A percentile compares a stretch with the other conserved stretches of the same genome.
phyloP scores from a whole-genome alignment of 75 land plant species.

The Pinus taeda region DNA sequence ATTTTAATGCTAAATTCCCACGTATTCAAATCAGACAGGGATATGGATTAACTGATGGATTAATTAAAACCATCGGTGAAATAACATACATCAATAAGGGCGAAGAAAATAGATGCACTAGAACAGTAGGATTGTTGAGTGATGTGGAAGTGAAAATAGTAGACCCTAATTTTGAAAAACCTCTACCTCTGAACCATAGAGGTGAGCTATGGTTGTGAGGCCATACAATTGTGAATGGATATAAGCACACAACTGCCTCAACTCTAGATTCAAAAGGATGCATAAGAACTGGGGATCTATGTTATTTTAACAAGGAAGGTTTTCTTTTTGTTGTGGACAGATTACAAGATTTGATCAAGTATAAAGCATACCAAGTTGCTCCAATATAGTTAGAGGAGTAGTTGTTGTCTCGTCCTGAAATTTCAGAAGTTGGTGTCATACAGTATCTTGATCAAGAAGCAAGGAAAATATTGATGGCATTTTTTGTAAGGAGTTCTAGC shows the following conservation, averaged over 20 bases:
- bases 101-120: conserved; percentile 64
- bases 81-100: conserved; percentile 60
- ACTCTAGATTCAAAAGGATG: conserved; percentile 72
- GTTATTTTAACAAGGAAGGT: conserved; percentile 77
- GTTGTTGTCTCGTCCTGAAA: conserved; percentile 42
- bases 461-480: conserved; percentile 66
- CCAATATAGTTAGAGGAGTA: conserved; percentile 58
- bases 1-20: conserved; percentile 57
- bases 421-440: conserved; percentile 52
- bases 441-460: conserved; percentile 72
- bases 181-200: conserved; percentile 45
- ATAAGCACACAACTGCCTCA: conserved; percentile 45
- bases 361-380: conserved; percentile 82
- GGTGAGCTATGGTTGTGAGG: conserved; percentile 94
- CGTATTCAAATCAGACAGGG: conserved; percentile 29
- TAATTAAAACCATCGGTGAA: conserved; percentile 71
- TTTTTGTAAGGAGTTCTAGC: conserved; percentile 31
- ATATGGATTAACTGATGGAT: conserved; percentile 28
- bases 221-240: conserved; percentile 80
- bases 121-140: conserved; percentile 72
- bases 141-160: conserved; percentile 78
- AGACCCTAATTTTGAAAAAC: conserved; percentile 50
- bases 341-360: conserved; percentile 88
- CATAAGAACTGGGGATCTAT: conserved; percentile 80
- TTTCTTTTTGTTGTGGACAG: conserved; percentile 73